These are phyloP conservation scores for Rhodotorula sp. DNA, from an alignment of 1,284 basidiomycete species.

Conservation along the genomic window DNA sequence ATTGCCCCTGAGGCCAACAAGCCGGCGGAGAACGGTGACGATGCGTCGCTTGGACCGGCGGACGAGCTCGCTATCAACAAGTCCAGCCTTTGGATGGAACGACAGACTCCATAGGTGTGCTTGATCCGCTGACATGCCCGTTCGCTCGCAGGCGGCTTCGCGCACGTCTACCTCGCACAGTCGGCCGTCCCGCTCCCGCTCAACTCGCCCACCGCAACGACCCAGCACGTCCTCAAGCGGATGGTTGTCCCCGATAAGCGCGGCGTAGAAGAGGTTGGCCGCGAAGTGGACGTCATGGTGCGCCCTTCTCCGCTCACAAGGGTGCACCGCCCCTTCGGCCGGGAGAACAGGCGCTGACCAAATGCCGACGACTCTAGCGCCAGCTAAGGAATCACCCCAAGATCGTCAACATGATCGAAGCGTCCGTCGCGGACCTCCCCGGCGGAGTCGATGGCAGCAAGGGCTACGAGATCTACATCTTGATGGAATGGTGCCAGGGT, in stretches of 20 bases:
- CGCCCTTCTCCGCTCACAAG: constrained; percentile 48
- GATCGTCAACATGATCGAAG: constrained; percentile 91
- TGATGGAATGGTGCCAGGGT: constrained; percentile 94
- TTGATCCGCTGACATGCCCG: not conserved
- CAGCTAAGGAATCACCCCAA: constrained; percentile 80
- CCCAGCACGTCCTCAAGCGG: constrained; percentile 95
- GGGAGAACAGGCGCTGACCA: not conserved
- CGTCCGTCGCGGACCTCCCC: constrained; percentile 77
- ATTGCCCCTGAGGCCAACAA: too few relatives aligned
- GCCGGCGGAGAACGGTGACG: not conserved
- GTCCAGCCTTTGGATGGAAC: too few relatives aligned
- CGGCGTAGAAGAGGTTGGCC: constrained; percentile 91
- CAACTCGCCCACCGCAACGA: constrained; percentile 51
- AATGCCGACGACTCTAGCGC: constrained; percentile 58
- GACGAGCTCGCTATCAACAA: too few relatives aligned
- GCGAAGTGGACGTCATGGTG: constrained; percentile 98
- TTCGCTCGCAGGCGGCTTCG: constrained; percentile 81
- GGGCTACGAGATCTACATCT: constrained; percentile 95
- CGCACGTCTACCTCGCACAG: constrained; percentile 93
- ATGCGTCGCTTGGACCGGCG: not conserved
- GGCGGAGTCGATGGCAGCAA: constrained; percentile 55
- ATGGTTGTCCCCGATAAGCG: constrained; percentile 89
- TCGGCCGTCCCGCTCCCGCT: constrained; percentile 72
- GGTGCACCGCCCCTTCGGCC: not conserved
- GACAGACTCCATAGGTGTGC: too few relatives aligned